Evolutionary conservation across 257 asterid genomes (phyloP), one percentile per base, ranked within the genome.

Genomic region (Solanum corneliomulleri): DNA sequence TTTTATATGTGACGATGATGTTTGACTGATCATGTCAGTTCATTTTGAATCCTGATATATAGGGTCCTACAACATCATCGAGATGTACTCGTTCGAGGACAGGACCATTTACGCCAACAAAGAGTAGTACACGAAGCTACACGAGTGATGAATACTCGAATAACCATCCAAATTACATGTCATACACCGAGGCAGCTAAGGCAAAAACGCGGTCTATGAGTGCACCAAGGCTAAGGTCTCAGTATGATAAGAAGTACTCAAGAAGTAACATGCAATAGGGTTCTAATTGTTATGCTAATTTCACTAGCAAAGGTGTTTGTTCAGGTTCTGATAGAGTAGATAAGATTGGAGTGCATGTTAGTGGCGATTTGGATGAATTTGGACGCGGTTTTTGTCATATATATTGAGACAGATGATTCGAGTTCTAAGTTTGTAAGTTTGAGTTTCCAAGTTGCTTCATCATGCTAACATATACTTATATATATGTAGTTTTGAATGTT

Each of bases 151-250:
- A 92, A 16, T 93, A 87, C 90, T 89, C 95, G 0, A 95, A 92
- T 77, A 77, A 77, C 86, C 90, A 89, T 62, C 98, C 98, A 7
- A 95, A 87, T 42, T 97, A 97, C 86, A 97, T 96, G 99, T 76
- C 98, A 5, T 92, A 87, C 52, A 97, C 98, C 0, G 93, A 94
- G 89, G 95, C 99, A 16, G 92, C 98, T 0, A 95, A 91, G 89
- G 98, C 99, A 18, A 97, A 97, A 92, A 91, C 88, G 37, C 90
- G 99, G 86, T 95, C 99, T 1, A 85, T 93, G 33, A 97, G 99
- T 87, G 99, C 98, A 45, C 99, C 99, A 16, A 95, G 88, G 87
- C 98, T 93, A 39, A 91, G 99, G 82, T 93, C 94, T 52, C 62
- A 52, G 9, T 52, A 52, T 52, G 62, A 52, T 16, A 52, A 52